Percentiles rank a stretch among this genome's conserved stretches.
These are phyloP conservation scores for Didymella arachidicola DNA, from an alignment of 2,329 filamentous ascomycete genomes.

Conservation along the genomic window DNA sequence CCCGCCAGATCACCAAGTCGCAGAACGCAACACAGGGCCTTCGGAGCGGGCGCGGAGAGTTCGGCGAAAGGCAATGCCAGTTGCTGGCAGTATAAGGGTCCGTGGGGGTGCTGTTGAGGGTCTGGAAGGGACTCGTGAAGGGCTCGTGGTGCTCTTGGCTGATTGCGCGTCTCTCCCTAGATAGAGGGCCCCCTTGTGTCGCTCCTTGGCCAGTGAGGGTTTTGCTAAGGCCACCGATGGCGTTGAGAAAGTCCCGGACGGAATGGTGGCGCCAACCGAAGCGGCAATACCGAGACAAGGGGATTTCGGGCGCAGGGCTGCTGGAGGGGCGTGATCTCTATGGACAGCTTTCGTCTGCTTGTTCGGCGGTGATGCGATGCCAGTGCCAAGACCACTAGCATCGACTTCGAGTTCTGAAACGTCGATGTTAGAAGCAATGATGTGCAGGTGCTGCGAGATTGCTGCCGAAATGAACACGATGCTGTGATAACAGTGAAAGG, in stretches of 20 bases:
- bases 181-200: slow-evolving; percentile 23
- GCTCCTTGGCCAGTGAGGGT: slow-evolving; percentile 42
- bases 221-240: slow-evolving; percentile 48
- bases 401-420: slow-evolving; percentile 37
- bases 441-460: slow-evolving; percentile 25
- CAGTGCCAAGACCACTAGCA: slow-evolving; percentile 32
- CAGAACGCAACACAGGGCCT: slow-evolving; percentile 26
- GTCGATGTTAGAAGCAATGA: slow-evolving; percentile 27
- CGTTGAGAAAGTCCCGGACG: slow-evolving; percentile 33
- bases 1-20: slow-evolving; percentile 42
- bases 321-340: slow-evolving; percentile 21
- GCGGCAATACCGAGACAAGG: slow-evolving; percentile 36
- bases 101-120: slow-evolving; percentile 8
- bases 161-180: slow-evolving; percentile 29
- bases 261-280: slow-evolving; percentile 33
- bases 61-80: slow-evolving; percentile 20
- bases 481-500: neutral
- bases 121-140: slow-evolving; percentile 18
- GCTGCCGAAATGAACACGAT: slow-evolving; percentile 12
- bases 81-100: slow-evolving; percentile 25
- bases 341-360: slow-evolving; percentile 30
- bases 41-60: slow-evolving; percentile 12
- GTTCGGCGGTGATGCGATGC: slow-evolving; percentile 11
- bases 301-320: slow-evolving; percentile 29
- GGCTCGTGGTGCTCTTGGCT: slow-evolving; percentile 22